Percentiles rank a stretch among this genome's conserved stretches.
These are phyloP conservation scores for Sporothrix inflata DNA, from an alignment of 2,329 filamentous ascomycete species.

Conservation along the genomic window DNA sequence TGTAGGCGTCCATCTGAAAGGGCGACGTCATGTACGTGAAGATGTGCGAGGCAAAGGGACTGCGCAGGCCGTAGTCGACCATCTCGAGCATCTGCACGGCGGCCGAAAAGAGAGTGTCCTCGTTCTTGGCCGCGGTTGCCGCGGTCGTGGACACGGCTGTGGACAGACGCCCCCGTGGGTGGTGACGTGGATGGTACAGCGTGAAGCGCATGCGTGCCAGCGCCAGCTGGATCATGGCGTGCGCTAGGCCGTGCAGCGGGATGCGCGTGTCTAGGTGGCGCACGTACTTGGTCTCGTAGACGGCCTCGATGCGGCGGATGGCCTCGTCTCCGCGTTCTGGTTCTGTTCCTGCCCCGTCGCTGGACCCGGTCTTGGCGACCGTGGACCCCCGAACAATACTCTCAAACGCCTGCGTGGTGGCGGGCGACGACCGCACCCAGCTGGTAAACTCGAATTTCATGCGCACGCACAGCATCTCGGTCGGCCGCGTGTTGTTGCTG, in stretches of 20 bases:
- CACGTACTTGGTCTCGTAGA: background rate
- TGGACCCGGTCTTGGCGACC: background rate
- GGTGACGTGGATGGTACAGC: background rate
- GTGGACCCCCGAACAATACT: slow-evolving; percentile 44
- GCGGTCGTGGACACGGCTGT: too few relatives aligned
- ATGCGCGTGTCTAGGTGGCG: slow-evolving; percentile 4
- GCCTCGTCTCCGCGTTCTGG: background rate
- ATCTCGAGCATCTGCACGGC: background rate
- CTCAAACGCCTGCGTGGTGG: slow-evolving; percentile 54
- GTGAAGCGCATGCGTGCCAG: background rate
- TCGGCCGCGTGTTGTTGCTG: slow-evolving; percentile 53
- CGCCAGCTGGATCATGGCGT: background rate
- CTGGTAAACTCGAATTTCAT: slow-evolving; percentile 57
- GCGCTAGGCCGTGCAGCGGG: background rate
- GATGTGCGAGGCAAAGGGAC: slow-evolving; percentile 47
- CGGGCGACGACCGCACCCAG: slow-evolving; percentile 54
- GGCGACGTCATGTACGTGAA: slow-evolving; percentile 60
- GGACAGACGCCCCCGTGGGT: too few relatives aligned
- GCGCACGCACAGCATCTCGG: slow-evolving; percentile 52
- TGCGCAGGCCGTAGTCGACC: background rate
- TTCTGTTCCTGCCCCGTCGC: background rate
- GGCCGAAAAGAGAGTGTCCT: background rate
- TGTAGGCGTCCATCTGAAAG: slow-evolving; percentile 60
- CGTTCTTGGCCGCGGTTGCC: background rate
- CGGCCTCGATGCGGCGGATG: background rate